Conservation (phyloP, 228 moss, liverwort and hornwort species). For the Sphagnum fallax region DNA sequence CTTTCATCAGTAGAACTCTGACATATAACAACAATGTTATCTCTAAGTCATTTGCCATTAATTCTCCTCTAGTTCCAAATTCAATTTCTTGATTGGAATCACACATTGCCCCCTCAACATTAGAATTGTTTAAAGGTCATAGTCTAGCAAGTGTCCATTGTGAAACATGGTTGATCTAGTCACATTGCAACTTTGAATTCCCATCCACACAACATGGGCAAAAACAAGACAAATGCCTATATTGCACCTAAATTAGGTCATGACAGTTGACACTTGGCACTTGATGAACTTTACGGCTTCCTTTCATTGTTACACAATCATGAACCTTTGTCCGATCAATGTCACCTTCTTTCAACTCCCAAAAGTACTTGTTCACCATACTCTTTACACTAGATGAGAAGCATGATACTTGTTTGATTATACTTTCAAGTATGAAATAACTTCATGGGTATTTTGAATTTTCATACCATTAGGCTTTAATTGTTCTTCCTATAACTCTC, state of each 20-base stretch:
- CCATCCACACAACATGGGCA: not conserved
- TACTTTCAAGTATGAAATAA: too few species aligned
- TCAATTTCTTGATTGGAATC: not conserved
- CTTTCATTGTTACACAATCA: not conserved
- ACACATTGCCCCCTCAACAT: not conserved
- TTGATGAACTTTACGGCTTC: not conserved
- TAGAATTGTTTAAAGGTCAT: not conserved
- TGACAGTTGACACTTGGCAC: not conserved
- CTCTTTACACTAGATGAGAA: not conserved
- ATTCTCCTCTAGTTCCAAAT: not conserved
- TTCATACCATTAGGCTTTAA: too few species aligned
- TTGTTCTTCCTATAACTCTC: too few species aligned
- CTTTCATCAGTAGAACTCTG: not conserved
- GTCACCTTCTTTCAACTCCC: not conserved
- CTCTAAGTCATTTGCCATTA: not conserved
- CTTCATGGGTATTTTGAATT: too few species aligned
- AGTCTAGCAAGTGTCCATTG: not conserved
- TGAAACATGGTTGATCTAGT: not conserved
- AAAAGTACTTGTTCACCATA: not conserved
- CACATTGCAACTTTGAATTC: not conserved
- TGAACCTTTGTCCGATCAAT: not conserved
- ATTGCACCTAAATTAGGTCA: not conserved
- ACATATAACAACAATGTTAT: not conserved
- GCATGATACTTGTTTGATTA: too few species aligned
- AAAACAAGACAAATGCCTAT: slow-evolving; percentile 1